phyloP scores from a whole-genome alignment of 2,329 filamentous ascomycete species.

The Scleromitrula shiraiana region DNA sequence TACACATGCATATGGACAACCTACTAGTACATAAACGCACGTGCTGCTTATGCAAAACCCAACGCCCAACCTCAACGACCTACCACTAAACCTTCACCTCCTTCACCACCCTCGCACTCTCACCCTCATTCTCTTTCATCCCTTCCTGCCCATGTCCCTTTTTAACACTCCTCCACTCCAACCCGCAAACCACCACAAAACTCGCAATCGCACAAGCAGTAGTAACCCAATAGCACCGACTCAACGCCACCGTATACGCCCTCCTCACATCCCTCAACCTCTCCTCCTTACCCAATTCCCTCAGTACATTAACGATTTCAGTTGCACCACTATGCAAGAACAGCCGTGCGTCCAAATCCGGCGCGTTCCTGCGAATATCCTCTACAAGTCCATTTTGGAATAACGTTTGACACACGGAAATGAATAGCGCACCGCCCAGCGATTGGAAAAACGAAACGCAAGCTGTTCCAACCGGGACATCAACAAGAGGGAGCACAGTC shows the following conservation, averaged over 20 bases:
- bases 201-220: constrained; percentile 40
- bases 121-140: constrained; percentile 3
- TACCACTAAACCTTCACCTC: not conserved
- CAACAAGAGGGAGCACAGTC: constrained; percentile 40
- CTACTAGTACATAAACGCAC: too few relatives aligned
- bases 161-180: constrained; percentile 49
- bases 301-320: constrained; percentile 39
- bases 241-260: constrained; percentile 49
- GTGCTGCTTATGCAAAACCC: too few relatives aligned
- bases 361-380: constrained; percentile 38
- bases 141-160: constrained; percentile 27
- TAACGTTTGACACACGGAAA: constrained; percentile 56
- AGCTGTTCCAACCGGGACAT: constrained; percentile 44
- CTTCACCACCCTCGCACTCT: too few relatives aligned
- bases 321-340: constrained; percentile 48
- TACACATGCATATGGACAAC: too few relatives aligned
- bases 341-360: constrained; percentile 38
- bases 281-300: constrained; percentile 34
- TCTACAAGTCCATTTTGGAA: constrained; percentile 57
- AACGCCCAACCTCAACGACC: not conserved
- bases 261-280: constrained; percentile 37
- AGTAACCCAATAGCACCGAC: constrained; percentile 44
- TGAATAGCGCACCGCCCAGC: constrained; percentile 57
- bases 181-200: constrained; percentile 36
- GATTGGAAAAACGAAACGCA: constrained; percentile 54